Percentiles rank a stretch among this genome's conserved stretches.
phyloP scores from a whole-genome alignment of 192 early-diverging fungal genomes.

The Anaeromyces robustus region DNA sequence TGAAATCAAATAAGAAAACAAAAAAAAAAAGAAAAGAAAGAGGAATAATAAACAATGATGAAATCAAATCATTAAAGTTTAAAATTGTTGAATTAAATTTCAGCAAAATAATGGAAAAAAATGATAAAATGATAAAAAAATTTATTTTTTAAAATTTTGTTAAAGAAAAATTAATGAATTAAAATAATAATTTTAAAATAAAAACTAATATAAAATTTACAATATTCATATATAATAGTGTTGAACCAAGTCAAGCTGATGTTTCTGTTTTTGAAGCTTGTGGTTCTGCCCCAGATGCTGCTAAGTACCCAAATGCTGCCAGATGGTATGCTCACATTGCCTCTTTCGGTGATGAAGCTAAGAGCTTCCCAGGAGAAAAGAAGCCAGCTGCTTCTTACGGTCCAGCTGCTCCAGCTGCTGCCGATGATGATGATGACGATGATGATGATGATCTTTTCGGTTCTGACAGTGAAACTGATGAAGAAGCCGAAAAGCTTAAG shows the following conservation, averaged over 20 bases:
- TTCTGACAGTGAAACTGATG: constrained; percentile 84
- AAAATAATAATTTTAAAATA: background rate
- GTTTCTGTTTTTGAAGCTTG: constrained; percentile 71
- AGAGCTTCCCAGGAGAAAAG: constrained; percentile 27
- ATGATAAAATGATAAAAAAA: too few species aligned
- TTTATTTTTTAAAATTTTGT: too few species aligned
- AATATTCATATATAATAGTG: constrained; percentile 10
- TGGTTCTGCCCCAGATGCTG: constrained; percentile 51
- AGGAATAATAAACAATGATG: too few species aligned
- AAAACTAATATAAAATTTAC: background rate
- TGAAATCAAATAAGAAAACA: background rate
- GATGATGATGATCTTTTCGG: constrained; percentile 93
- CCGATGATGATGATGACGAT: constrained; percentile 63
- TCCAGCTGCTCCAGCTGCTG: constrained; percentile 32
- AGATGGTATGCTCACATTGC: constrained; percentile 94
- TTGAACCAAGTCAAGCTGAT: constrained; percentile 57
- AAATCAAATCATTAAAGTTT: too few species aligned
- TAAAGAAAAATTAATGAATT: too few species aligned
- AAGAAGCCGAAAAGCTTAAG: constrained; percentile 75
- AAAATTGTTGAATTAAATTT: too few species aligned
- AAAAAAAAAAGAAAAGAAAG: too few species aligned
- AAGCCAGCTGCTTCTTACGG: constrained; percentile 32
- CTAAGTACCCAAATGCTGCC: constrained; percentile 67
- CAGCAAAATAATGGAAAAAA: too few species aligned
- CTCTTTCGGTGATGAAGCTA: constrained; percentile 13